phyloP scores from a whole-genome alignment of 352 stramenopile genomes.

The Pythium phragmitis region DNA sequence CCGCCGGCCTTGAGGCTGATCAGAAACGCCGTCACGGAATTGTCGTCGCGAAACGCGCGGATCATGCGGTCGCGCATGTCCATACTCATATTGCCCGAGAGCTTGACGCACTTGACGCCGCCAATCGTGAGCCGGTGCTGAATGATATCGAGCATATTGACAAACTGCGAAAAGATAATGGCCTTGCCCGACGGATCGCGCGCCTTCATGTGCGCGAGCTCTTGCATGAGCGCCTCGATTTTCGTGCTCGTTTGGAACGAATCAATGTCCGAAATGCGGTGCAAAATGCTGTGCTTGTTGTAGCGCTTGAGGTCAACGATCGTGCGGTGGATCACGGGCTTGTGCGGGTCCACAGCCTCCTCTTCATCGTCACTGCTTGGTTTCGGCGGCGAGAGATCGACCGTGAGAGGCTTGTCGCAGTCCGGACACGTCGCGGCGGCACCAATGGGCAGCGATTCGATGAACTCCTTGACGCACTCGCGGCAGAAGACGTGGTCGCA shows the following conservation, averaged over 20 bases:
- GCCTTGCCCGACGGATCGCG: conserved; percentile 95
- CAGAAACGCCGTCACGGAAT: conserved; percentile 93
- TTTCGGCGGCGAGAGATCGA: conserved; percentile 63
- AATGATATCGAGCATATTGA: conserved; percentile 99
- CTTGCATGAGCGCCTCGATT: conserved; percentile 97
- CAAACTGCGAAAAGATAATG: conserved; percentile 99
- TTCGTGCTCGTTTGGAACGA: conserved; percentile 94
- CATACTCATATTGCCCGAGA: conserved; percentile 92
- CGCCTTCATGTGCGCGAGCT: conserved; percentile 93
- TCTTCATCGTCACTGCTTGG: conserved; percentile 23
- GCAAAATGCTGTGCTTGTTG: conserved; percentile 71
- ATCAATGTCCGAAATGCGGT: conserved; percentile 56
- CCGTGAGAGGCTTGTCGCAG: conserved; percentile 83
- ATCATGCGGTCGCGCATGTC: conserved; percentile 79
- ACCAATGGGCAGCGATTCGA: conserved; percentile 66
- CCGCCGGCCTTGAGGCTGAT: conserved; percentile 99
- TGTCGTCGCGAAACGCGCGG: conserved; percentile 87
- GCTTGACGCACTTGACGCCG: conserved; percentile 88
- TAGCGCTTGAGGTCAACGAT: conserved; percentile 59
- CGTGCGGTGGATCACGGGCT: conserved; percentile 26
- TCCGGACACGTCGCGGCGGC: conserved; percentile 64
- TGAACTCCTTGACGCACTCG: conserved; percentile 78
- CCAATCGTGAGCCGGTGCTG: conserved; percentile 93
- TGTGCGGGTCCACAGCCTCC: conserved; percentile 20
- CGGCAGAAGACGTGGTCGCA: conserved; percentile 93